Base-by-base conservation (phyloP, 768 basidiomycete species). In the Mycena crocata region DNA sequence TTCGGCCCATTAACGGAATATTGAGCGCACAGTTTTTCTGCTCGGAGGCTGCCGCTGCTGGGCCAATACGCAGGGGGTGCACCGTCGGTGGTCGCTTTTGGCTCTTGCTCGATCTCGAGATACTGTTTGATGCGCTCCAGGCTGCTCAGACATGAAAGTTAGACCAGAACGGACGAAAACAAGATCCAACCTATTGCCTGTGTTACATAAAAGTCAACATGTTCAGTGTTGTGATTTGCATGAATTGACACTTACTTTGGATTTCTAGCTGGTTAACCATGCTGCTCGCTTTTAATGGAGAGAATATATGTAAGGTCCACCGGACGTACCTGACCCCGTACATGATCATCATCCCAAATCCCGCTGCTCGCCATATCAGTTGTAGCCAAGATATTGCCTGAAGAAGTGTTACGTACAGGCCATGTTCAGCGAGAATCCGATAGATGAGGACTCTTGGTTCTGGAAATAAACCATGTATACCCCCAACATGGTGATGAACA, bases 41-140 rank as follows among this genome's bases (percentile, higher is more conserved):
- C 84, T 8, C 79, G 74, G 37, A 91, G 79, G 30, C 83, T 78
- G 14, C 90, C 90, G 19, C 84, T 86, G 13, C 85, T 79, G 0
- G 90, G 90, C 90, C 90, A 92, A 64, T 88, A 83, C 0, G 90
- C 89, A 2, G 90, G 89, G 4, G 90, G 90, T 39, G 78, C 75
- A 44, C 85, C 84, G 13, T 72, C 62, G n/a, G 75, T 62, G 0
- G 79, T 79, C 3, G 81, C 62, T 60, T 78, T 75, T 6, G 82
- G 82, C 72, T 91, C 89, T 55, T 88, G 86, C 39, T 90, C 89
- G 60, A 89, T 88, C 35, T 79, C 72, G n/a, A 90, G 73, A 72
- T 88, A 91, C 1, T 76, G 90, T 59, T 91, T 85, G 1, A 95
- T 89, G 64, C 94, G 90, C 73, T 96, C 94, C 31, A 84, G 72